phyloP scores from a whole-genome alignment of 768 basidiomycete species.

The Hysterangium stoloniferum region DNA sequence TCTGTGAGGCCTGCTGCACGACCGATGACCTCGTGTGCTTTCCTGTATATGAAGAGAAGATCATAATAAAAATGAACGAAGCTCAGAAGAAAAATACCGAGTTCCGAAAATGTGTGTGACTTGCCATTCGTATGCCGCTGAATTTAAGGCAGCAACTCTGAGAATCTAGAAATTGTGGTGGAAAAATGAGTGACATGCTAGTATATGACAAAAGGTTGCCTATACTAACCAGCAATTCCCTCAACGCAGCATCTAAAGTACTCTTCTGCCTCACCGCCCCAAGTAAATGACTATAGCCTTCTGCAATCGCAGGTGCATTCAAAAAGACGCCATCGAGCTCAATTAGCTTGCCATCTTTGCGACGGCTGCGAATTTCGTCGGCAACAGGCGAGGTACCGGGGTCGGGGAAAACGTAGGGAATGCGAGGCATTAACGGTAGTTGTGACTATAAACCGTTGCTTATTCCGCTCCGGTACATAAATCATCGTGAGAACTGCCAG shows the following conservation, averaged over 20 bases:
- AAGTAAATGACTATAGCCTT: constrained; percentile 14
- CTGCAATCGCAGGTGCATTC: constrained; percentile 17
- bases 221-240: constrained; percentile 16
- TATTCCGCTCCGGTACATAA: background rate
- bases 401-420: constrained; percentile 16
- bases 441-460: background rate
- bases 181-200: background rate
- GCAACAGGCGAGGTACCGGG: constrained; percentile 14
- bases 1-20: constrained; percentile 42
- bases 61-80: background rate
- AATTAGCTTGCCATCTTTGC: constrained; percentile 15
- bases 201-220: no score
- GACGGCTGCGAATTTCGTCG: constrained; percentile 16
- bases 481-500: no score
- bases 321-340: constrained; percentile 18
- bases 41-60: constrained; percentile 34
- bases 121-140: constrained; percentile 19
- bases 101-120: no score
- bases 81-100: background rate
- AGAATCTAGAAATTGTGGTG: constrained; percentile 13
- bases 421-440: constrained; percentile 16
- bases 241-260: constrained; percentile 13
- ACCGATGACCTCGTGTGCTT: constrained; percentile 46
- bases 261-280: constrained; percentile 14
- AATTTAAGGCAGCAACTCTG: constrained; percentile 18